phyloP scores from a whole-genome alignment of 23 red algal species.

The Gracilariopsis chorda region DNA sequence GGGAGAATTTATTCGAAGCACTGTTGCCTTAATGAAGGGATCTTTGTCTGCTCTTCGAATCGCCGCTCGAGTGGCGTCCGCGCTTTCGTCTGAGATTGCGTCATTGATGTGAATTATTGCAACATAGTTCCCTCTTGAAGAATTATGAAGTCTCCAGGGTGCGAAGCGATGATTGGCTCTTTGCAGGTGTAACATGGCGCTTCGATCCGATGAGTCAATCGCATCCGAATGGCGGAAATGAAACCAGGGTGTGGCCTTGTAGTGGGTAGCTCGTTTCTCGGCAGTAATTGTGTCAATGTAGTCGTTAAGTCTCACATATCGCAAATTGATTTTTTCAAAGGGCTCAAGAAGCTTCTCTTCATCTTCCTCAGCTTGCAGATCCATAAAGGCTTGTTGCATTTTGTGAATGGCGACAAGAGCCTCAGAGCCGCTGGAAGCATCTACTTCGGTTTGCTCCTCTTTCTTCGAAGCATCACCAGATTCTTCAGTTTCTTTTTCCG shows the following conservation, averaged over 20 bases:
- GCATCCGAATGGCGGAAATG: not conserved
- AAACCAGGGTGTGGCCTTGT: not conserved
- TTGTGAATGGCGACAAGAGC: not conserved
- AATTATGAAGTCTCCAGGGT: constrained; percentile 38
- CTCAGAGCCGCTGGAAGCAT: not conserved
- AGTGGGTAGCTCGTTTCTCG: constrained; percentile 41
- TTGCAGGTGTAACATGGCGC: constrained; percentile 31
- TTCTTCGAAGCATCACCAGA: not conserved
- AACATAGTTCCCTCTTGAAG: constrained; percentile 36
- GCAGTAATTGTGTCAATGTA: constrained; percentile 27
- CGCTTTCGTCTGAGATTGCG: constrained; percentile 42
- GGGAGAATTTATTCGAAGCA: constrained; percentile 90
- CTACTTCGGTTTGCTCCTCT: not conserved
- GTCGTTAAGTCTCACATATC: constrained; percentile 19
- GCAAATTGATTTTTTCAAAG: not conserved
- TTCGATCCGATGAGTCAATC: constrained; percentile 7
- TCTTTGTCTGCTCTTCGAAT: constrained; percentile 78
- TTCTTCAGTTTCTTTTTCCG: not conserved
- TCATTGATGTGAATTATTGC: constrained; percentile 48
- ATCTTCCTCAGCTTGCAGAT: not conserved
- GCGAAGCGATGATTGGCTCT: constrained; percentile 14
- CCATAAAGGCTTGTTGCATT: not conserved
- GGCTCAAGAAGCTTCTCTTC: not conserved
- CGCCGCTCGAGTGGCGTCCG: constrained; percentile 31
- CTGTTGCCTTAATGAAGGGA: constrained; percentile 70